phyloP scores from a whole-genome alignment of 768 basidiomycete species.

The Neoboletus magnificus region DNA sequence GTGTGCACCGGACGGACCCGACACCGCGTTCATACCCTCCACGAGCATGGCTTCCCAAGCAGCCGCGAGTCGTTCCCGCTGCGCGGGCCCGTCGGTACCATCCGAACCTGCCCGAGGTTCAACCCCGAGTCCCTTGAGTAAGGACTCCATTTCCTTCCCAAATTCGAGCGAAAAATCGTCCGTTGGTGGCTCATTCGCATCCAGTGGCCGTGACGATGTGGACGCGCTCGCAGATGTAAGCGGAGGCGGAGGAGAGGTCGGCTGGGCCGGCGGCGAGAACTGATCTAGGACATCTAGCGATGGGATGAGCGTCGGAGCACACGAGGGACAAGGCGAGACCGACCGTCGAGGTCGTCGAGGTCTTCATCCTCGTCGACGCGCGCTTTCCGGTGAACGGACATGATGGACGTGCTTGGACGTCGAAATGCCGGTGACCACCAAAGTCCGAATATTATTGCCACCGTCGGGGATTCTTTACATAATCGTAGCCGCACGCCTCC shows the following conservation, averaged over 20 bases:
- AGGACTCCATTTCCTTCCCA: conserved; percentile 42
- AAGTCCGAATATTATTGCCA: too few species aligned
- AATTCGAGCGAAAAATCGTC: conserved; percentile 40
- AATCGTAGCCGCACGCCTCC: too few species aligned
- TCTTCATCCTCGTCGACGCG: conserved; percentile 37
- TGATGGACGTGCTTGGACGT: background rate
- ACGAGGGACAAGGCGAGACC: background rate
- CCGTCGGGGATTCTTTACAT: too few species aligned
- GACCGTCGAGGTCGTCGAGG: conserved; percentile 44
- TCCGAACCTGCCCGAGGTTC: conserved; percentile 18
- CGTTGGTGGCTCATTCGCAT: conserved; percentile 10
- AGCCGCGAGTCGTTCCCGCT: conserved; percentile 45
- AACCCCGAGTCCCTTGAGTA: conserved; percentile 30
- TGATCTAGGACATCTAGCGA: conserved; percentile 48
- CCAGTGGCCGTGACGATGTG: conserved; percentile 13
- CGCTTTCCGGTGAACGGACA: conserved; percentile 13
- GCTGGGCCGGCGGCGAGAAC: conserved; percentile 30
- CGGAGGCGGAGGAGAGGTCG: conserved; percentile 7
- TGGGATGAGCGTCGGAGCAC: conserved; percentile 7
- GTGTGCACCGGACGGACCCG: conserved; percentile 4
- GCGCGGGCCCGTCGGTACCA: background rate
- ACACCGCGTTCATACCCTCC: conserved; percentile 50
- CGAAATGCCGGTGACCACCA: too few species aligned
- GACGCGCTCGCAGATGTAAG: conserved; percentile 17
- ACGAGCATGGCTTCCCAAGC: conserved; percentile 74